A percentile compares a stretch with the other conserved stretches of the same genome.
phyloP scores from a whole-genome alignment of 345 rosid genomes.

The Theobroma cacao region DNA sequence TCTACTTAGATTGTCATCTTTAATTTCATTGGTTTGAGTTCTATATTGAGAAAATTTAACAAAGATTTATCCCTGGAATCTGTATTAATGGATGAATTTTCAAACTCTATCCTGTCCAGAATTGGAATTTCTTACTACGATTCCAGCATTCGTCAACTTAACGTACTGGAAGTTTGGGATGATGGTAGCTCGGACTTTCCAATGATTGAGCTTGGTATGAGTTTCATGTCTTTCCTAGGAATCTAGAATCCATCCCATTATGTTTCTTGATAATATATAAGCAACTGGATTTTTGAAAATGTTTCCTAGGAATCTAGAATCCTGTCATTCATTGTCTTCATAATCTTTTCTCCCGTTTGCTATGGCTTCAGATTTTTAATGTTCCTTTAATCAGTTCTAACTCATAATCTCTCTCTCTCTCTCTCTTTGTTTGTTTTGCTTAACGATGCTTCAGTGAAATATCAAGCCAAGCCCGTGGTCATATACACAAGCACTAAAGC shows the following conservation, averaged over 20 bases:
- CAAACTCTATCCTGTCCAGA: slow-evolving; percentile 30
- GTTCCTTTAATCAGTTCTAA: neutral
- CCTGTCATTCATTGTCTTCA: neutral
- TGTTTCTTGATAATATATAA: neutral
- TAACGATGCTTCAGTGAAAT: slow-evolving; percentile 55
- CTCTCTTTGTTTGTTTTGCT: slow-evolving; percentile 11
- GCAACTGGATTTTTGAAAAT: neutral
- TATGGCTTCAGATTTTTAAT: neutral
- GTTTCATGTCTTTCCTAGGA: slow-evolving; percentile 17
- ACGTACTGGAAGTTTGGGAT: slow-evolving; percentile 94
- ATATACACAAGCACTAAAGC: slow-evolving; percentile 93
- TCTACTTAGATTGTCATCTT: neutral
- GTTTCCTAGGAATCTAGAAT: too few species aligned
- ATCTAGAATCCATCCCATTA: neutral
- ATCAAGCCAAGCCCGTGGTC: slow-evolving; percentile 74
- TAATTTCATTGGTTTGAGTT: neutral
- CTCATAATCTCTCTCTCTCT: slow-evolving; percentile 11
- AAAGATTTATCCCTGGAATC: neutral
- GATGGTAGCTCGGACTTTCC: slow-evolving; percentile 73
- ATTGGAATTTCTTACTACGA: slow-evolving; percentile 92
- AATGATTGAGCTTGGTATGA: slow-evolving; percentile 71
- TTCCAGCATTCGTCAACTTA: slow-evolving; percentile 72
- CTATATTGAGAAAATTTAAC: neutral
- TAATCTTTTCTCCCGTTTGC: neutral
- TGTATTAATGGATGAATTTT: neutral